Evolutionary conservation across 257 asterid genomes (phyloP), one percentile per base, ranked within the genome.

Genomic region (Solanum tarapatanum): DNA sequence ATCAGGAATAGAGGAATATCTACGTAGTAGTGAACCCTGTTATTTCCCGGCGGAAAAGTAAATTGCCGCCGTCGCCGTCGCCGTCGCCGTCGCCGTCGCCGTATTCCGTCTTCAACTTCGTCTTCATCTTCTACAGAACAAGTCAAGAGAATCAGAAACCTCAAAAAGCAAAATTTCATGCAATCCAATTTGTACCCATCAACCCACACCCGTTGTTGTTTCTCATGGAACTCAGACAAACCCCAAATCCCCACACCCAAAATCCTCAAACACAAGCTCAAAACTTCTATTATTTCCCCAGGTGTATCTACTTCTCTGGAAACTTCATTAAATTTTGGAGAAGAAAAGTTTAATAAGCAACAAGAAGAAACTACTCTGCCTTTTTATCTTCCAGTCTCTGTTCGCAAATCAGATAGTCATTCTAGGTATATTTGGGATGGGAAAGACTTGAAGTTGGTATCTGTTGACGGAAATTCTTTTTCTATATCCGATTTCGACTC

Each of bases 391-490:
- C 98, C 95, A 24, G 91, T 97, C 33, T 92, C 88, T 13, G 45
- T 93, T 86, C 91, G 92, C 84, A 90, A 90, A 48, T 88, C 95
- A 3, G 95, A 96, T 19, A 82, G 90, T 66, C 92, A 92, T 88
- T 93, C 90, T 33, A 93, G 94, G 90, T 95, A 89, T 84, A 91
- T 91, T 77, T 97, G 96, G 98, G 98, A 97, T 85, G 97, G 99
- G 21, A 85, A 89, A 37, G 93, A 92, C 83, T 75, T 94, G 90
- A 93, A 92, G 68, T 74, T 93, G 87, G 93, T 92, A 36, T 85
- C 95, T 55, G 83, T 94, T 51, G 95, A 92, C 87, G 98, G 95
- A 12, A 88, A 90, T 75, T 72, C 89, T 0, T 89, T 92, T 83
- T 89, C 95, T 30, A 48, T 93, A 12, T 87, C 89, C 90, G 94